These are phyloP conservation scores for Phytopythium mirpurense DNA, from an alignment of 352 stramenopile genomes.

Conservation along the genomic window DNA sequence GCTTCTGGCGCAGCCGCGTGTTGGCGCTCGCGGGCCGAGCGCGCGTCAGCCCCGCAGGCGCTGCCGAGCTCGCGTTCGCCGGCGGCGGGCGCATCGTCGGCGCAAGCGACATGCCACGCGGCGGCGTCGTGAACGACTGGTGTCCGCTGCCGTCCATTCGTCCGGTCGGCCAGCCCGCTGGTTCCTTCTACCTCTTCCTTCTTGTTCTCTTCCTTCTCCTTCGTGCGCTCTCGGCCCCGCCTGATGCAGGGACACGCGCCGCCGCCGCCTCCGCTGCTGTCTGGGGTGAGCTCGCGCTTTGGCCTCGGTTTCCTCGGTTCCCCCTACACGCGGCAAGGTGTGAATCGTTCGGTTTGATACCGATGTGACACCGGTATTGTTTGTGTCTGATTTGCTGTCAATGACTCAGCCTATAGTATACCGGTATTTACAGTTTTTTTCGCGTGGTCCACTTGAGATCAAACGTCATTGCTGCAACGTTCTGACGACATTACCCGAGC, in stretches of 20 bases:
- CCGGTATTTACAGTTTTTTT: no score
- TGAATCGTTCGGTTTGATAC: background rate
- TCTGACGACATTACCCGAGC: no score
- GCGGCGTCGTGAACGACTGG: background rate
- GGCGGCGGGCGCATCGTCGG: background rate
- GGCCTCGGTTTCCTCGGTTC: background rate
- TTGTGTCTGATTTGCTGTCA: no score
- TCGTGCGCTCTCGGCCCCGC: background rate
- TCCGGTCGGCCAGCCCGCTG: background rate
- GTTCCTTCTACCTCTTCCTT: background rate
- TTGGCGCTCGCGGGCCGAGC: constrained; percentile 44
- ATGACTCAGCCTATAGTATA: no score
- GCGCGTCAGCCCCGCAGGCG: constrained; percentile 11
- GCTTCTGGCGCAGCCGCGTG: constrained; percentile 59
- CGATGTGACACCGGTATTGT: background rate
- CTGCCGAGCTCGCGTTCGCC: background rate
- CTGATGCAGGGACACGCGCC: background rate
- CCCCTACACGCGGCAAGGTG: background rate
- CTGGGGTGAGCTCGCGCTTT: background rate
- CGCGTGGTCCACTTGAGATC: no score
- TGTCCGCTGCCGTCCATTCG: constrained; percentile 20
- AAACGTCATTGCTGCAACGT: no score
- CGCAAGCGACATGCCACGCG: constrained; percentile 23
- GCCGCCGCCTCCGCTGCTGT: background rate
- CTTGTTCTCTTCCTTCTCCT: background rate